phyloP scores from a whole-genome alignment of 345 rosid genomes.

The Kernera saxatilis region DNA sequence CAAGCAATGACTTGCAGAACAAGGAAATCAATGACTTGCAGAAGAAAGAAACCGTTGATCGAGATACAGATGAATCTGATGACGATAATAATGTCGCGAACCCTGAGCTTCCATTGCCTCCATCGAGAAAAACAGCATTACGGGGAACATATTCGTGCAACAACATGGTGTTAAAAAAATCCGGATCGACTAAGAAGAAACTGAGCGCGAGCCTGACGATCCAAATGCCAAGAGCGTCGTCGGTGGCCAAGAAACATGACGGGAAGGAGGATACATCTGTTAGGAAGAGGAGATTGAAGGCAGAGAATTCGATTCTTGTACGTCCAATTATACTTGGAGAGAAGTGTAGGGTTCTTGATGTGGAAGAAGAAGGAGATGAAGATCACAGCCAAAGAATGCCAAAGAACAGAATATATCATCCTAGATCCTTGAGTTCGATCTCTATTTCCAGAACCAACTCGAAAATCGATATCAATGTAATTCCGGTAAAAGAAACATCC shows the following conservation, averaged over 20 bases:
- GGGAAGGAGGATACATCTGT: neutral
- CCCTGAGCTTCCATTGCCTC: constrained; percentile 40
- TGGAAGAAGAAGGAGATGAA: constrained; percentile 4
- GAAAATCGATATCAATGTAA: constrained; percentile 15
- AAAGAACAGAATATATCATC: constrained; percentile 39
- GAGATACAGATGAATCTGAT: neutral
- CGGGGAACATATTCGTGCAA: constrained; percentile 30
- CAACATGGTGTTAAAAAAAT: constrained; percentile 4
- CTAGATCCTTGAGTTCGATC: constrained; percentile 32
- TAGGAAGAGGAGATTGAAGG: constrained; percentile 31
- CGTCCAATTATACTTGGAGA: constrained; percentile 71
- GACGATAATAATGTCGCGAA: neutral
- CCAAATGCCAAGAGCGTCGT: constrained; percentile 37
- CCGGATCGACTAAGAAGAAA: constrained; percentile 21
- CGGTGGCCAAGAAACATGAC: constrained; percentile 13
- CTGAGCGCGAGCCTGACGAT: constrained; percentile 19
- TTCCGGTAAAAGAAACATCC: constrained; percentile 7
- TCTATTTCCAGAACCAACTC: constrained; percentile 42
- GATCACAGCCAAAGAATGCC: constrained; percentile 38
- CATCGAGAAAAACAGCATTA: constrained; percentile 30
- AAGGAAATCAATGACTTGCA: neutral
- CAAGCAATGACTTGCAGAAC: neutral
- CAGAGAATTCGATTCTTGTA: constrained; percentile 53
- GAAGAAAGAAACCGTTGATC: neutral
- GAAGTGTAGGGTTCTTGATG: constrained; percentile 50